These are phyloP conservation scores for Malbranchea cinnamomea DNA, from an alignment of 2,329 filamentous ascomycete genomes.

Conservation along the genomic window DNA sequence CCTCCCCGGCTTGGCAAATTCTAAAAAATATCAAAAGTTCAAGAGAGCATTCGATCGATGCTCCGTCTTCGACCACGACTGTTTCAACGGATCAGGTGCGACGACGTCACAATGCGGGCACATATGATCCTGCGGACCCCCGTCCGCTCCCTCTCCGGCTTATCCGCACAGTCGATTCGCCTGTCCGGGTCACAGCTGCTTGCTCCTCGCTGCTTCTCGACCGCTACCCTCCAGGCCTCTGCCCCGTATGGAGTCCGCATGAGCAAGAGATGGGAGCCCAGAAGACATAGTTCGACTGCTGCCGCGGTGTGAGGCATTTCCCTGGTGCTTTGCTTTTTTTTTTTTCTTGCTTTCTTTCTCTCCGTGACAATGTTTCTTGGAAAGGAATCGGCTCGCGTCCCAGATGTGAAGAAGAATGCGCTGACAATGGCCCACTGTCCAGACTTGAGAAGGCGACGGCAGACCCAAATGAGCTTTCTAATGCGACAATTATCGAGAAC, in stretches of 20 bases:
- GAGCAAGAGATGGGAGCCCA: slow-evolving; percentile 28
- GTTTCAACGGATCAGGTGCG: neutral
- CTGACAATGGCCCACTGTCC: slow-evolving; percentile 9
- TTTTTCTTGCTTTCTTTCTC: neutral
- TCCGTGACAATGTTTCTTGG: slow-evolving; percentile 4
- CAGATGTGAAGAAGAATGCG: too few species aligned
- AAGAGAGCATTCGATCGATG: slow-evolving; percentile 3
- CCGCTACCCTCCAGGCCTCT: slow-evolving; percentile 21
- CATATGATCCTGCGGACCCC: slow-evolving; percentile 27
- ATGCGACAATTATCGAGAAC: slow-evolving; percentile 59
- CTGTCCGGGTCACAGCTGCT: slow-evolving; percentile 22
- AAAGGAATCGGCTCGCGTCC: too few species aligned
- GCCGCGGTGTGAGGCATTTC: slow-evolving; percentile 27
- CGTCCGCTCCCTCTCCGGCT: slow-evolving; percentile 22
- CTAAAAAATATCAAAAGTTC: slow-evolving; percentile 5
- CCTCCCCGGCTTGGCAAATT: slow-evolving; percentile 4
- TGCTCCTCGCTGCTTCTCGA: slow-evolving; percentile 25
- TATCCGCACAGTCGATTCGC: slow-evolving; percentile 20
- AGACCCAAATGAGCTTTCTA: slow-evolving; percentile 41
- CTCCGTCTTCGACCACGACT: slow-evolving; percentile 2
- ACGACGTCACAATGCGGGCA: slow-evolving; percentile 21
- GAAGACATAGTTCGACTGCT: slow-evolving; percentile 27
- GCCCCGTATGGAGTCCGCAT: slow-evolving; percentile 20
- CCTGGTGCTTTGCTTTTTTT: too few species aligned
- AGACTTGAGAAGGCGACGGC: slow-evolving; percentile 43